A percentile compares a stretch with the other conserved stretches of the same genome.
These are phyloP conservation scores for Laguncularia racemosa DNA, from an alignment of 345 rosid genomes.

Conservation along the genomic window DNA sequence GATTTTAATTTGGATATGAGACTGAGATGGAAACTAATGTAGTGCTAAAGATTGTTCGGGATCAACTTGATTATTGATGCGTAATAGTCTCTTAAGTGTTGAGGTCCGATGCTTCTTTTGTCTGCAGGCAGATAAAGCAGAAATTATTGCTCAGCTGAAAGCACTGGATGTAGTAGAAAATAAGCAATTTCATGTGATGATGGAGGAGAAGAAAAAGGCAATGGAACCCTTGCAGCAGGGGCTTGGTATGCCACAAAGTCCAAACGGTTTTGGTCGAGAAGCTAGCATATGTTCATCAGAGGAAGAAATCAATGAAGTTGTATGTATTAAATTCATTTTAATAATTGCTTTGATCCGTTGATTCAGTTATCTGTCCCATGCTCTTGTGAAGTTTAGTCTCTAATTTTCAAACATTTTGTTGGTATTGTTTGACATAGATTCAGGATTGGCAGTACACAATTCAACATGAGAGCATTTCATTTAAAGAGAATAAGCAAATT, in stretches of 20 bases:
- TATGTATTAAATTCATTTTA: conserved; percentile 22
- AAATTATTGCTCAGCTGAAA: conserved; percentile 34
- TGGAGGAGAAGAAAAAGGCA: conserved; percentile 66
- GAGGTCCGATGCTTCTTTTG: not conserved
- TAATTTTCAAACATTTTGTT: not conserved
- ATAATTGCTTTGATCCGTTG: conserved; percentile 5
- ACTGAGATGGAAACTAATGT: too few species aligned
- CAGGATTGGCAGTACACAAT: conserved; percentile 65
- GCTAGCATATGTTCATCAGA: conserved; percentile 70
- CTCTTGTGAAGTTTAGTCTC: not conserved
- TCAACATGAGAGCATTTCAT: conserved; percentile 82
- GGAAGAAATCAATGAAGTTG: conserved; percentile 73
- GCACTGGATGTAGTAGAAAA: conserved; percentile 26
- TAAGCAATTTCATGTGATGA: conserved; percentile 24
- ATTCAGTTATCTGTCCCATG: conserved; percentile 3
- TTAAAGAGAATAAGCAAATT: conserved; percentile 80
- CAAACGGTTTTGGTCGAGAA: conserved; percentile 27
- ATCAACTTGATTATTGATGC: not conserved
- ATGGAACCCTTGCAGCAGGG: conserved; percentile 87
- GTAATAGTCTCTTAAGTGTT: not conserved
- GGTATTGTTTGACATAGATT: conserved; percentile 40
- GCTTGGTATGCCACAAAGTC: conserved; percentile 60
- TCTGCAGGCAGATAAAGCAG: conserved; percentile 36
- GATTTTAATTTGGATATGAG: too few species aligned
- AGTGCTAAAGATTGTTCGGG: too few species aligned